A percentile compares a stretch with the other conserved stretches of the same genome.
These are phyloP conservation scores for Pseudoturritis turrita DNA, from an alignment of 345 rosid genomes.

Conservation along the genomic window DNA sequence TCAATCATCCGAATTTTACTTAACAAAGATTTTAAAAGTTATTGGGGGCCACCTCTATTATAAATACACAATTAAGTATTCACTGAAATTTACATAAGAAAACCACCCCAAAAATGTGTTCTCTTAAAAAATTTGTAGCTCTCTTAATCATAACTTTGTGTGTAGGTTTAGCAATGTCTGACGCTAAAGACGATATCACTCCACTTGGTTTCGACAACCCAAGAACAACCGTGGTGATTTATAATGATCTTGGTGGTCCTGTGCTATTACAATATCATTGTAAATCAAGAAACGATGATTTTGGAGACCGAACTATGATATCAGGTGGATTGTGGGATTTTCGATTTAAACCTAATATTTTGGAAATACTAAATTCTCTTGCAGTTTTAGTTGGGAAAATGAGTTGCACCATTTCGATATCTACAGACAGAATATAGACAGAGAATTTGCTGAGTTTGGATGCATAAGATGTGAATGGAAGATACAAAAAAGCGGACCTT, in stretches of 20 bases:
- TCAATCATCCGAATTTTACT: too few relatives aligned
- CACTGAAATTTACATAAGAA: background rate
- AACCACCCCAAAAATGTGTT: background rate
- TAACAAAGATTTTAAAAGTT: too few relatives aligned
- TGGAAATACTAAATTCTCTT: background rate
- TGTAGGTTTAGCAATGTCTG: background rate
- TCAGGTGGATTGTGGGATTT: background rate
- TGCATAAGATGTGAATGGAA: background rate
- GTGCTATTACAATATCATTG: background rate
- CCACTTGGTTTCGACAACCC: background rate
- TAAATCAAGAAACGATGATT: background rate
- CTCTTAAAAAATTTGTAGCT: background rate
- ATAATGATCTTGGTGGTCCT: background rate
- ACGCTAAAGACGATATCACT: background rate
- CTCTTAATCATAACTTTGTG: background rate
- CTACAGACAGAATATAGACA: background rate
- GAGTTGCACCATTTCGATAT: background rate
- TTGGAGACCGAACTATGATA: background rate
- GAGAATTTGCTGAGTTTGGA: background rate
- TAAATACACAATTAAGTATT: background rate
- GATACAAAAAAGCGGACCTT: background rate
- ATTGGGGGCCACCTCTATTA: background rate
- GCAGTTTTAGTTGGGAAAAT: background rate
- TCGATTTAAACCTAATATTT: background rate
- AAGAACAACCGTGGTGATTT: conserved; percentile 8